These are phyloP conservation scores for Trichosanthes cucumerina DNA, from an alignment of 306 rosid genomes.

Conservation along the genomic window DNA sequence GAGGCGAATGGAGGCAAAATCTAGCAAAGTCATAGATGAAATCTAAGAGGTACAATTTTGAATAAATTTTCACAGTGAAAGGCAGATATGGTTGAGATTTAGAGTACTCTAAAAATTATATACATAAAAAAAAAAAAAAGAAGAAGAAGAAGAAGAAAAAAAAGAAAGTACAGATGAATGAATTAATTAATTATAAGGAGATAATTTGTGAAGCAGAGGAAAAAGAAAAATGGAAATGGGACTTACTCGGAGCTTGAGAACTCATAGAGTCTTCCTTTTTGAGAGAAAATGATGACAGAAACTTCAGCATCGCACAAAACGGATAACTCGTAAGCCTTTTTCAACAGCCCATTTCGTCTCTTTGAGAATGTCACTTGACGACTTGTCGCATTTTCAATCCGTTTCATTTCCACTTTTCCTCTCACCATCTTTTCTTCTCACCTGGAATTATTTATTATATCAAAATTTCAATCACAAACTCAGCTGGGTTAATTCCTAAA, in stretches of 20 bases:
- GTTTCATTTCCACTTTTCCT: slow-evolving; percentile 8
- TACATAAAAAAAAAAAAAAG: too few relatives aligned
- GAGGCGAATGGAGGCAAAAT: background rate
- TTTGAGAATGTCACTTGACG: slow-evolving; percentile 20
- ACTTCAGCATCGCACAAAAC: slow-evolving; percentile 15
- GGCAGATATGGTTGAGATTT: background rate
- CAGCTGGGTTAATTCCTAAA: background rate
- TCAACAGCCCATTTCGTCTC: slow-evolving; percentile 10
- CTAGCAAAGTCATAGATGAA: background rate
- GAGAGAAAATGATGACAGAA: slow-evolving; percentile 14
- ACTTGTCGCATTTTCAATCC: slow-evolving; percentile 10
- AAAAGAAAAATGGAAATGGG: background rate
- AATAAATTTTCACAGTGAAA: background rate
- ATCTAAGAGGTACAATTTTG: background rate
- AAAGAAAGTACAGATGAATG: background rate
- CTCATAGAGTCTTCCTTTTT: slow-evolving; percentile 8
- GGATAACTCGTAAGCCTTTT: slow-evolving; percentile 10
- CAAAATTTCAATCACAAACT: too few relatives aligned
- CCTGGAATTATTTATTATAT: too few relatives aligned
- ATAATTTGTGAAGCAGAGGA: background rate
- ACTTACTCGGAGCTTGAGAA: slow-evolving; percentile 19
- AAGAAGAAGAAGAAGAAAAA: too few relatives aligned
- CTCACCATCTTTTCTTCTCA: slow-evolving; percentile 7
- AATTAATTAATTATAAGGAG: too few relatives aligned
- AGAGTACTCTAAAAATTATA: too few relatives aligned